Evolutionary conservation across 2,329 filamentous ascomycete genomes (phyloP), one percentile per base, ranked within the genome.

Genomic region (Sporothrix variecibatus): DNA sequence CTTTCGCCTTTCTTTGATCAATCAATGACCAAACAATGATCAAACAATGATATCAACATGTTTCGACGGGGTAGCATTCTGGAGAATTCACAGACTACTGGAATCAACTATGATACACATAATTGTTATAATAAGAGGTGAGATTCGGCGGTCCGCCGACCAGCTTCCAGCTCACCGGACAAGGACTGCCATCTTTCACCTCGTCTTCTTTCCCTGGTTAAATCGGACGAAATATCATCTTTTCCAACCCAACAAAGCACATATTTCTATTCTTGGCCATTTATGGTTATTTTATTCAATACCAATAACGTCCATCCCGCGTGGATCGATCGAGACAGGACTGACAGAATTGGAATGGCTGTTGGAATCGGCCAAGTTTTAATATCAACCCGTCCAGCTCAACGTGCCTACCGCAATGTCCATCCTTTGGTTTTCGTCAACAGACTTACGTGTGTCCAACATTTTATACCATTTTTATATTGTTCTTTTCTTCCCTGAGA

Each of bases 181-280:
- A 56, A 15, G 7, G n/a, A n/a, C n/a, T n/a, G n/a, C n/a, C n/a
- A n/a, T n/a, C n/a, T n/a, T n/a, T 56, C 7, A 23, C 8, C 15
- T 15, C 9, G 8, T 56, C 20, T 7, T 28, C 6, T 56, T 56
- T 38, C n/a, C 58, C 58, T 62, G 58, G 58, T 62, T 62, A 62
- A 62, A 56, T n/a, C n/a, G n/a, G n/a, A n/a, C n/a, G n/a, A n/a
- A n/a, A n/a, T n/a, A n/a, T n/a, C n/a, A n/a, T n/a, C n/a, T n/a
- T n/a, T n/a, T n/a, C n/a, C n/a, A n/a, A n/a, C n/a, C n/a, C n/a
- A n/a, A n/a, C n/a, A n/a, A n/a, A 49, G 20, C 46, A 20, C 46
- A n/a, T n/a, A 15, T 56, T 62, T 62, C 58, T 62, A 62, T 62
- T 62, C 53, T 38, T 62, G 58, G 58, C 58, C 20, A 26, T 56